Evolutionary conservation across 257 asterid species (phyloP).

Genomic region (Petrea volubilis): DNA sequence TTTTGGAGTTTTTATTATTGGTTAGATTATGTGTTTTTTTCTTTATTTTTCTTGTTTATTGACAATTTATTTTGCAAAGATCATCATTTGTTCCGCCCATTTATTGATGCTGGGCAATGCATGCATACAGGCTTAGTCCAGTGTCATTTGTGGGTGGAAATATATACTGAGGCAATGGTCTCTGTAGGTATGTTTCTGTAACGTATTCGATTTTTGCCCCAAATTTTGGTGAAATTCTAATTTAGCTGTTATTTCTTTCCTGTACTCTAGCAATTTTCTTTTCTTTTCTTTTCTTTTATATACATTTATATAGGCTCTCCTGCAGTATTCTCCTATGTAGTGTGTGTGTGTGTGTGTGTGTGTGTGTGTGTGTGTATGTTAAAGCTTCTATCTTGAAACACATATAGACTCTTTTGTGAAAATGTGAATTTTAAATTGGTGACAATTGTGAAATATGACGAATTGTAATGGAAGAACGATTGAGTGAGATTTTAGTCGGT

Average conservation of each 20-base stretch:
- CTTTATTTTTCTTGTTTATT: neutral
- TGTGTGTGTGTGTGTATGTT: no score
- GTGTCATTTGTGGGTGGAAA: constrained; percentile 25
- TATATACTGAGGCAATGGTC: constrained; percentile 41
- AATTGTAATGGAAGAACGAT: no score
- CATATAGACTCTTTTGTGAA: no score
- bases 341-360: no score
- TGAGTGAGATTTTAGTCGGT: no score
- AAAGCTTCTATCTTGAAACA: no score
- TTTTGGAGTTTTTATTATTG: neutral
- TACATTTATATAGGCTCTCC: no score
- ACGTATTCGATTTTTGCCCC: constrained; percentile 19
- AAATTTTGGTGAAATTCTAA: constrained; percentile 20
- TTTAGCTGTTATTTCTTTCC: neutral
- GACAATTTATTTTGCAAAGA: constrained; percentile 25
- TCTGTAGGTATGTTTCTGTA: constrained; percentile 39
- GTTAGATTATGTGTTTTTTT: constrained; percentile 15
- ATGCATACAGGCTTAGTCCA: constrained; percentile 11
- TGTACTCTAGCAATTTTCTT: neutral
- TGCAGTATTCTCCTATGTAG: no score
- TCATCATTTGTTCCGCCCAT: constrained; percentile 13
- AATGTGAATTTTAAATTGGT: no score
- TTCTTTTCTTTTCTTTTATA: neutral
- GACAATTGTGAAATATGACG: no score
- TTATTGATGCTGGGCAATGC: neutral